Base-by-base conservation (phyloP, 345 rosid species). In the Rhizophora apiculata region DNA sequence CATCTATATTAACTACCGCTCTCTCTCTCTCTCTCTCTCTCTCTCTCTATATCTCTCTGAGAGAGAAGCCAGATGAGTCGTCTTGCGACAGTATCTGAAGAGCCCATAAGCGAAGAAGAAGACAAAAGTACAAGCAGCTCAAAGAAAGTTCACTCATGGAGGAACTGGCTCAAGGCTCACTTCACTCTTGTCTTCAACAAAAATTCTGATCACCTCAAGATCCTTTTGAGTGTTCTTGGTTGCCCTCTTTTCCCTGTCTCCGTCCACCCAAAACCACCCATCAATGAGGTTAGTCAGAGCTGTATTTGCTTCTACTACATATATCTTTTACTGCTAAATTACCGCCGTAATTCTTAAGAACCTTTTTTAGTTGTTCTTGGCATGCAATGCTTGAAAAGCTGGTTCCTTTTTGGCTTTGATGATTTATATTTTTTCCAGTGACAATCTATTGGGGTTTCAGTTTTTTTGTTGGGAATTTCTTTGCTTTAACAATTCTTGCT, bases 211-310 rank as follows among this genome's bases (percentile, higher is more conserved):
- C 83, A 89, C 65, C 82, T 84, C 77, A 89, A 80, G 70, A 77
- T 83, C 73, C 91, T 91, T 66, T 70, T 91, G 3, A 87, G 97
- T 74, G 95, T 91, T 75, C 84, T 91, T 37, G 97, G 86, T 54
- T 91, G 97, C 76, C 97, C 97, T 71, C 97, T 91, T 70, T 91
- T 91, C 73, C 97, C 97, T 19, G 83, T 89, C 62, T 76, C 91
- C 54, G 63, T 81, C 63, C 82, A 69, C 63, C 81, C 84, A 52
- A 77, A 86, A 57, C 72, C 69, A 51, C 67, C 87, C 76, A 68
- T 79, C 34, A 80, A 83, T 49, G 77, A 88, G 88, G 96, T 85
- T 64, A n/a, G 26, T 32, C 18, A 27, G 49, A 20, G 2, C 13
- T 15, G 3, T 43, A 13, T 10, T 10, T 60, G 6, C 29, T 51